Base-by-base conservation (phyloP, 2,329 filamentous ascomycete species). In the Botrytis elliptica region DNA sequence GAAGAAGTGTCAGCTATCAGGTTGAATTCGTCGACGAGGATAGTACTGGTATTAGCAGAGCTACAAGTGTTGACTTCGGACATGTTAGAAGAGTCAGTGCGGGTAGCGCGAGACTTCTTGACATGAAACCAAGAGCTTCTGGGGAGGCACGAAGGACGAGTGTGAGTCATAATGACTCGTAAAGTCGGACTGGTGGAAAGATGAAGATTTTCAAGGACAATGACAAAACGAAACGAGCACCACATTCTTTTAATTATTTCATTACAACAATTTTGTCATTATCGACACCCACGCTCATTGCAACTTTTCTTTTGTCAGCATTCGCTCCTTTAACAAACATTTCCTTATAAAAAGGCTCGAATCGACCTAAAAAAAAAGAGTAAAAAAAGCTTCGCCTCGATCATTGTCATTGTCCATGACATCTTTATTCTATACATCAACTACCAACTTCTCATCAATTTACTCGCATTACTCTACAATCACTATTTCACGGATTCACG, bases 81-180 rank as follows among this genome's bases (percentile, higher is more conserved):
- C 92, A 95, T 78, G 88, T 85, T 33, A 87, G 91, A 71, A 91
- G 91, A 76, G 90, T 94, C 79, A 95, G 92, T 79, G 91, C 92
- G 63, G 93, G 93, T 68, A 95, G 92, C 79, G 92, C 92, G 18
- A 92, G 89, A 82, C 83, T 95, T 70, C 84, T 96, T 68, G 90
- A 94, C 68, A 86, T 95, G 65, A 86, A 86, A 33, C 86, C 88
- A 36, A 85, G 87, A 40, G 81, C 81, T 63, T 91, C 88, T 36
- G 82, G 83, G 20, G 89, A 90, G 75, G 83, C 82, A 60, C 85
- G 84, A 79, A 82, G 82, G 77, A 81, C 80, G 71, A 79, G 75
- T 69, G 79, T 77, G 63, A 75, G 71, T 62, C 78, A 76, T 71
- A 74, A 73, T 60, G 68, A 46, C 33, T 67, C 33, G 38, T 67